Conservation (phyloP, 2,329 filamentous ascomycete species). For the Colletotrichum limetticola region DNA sequence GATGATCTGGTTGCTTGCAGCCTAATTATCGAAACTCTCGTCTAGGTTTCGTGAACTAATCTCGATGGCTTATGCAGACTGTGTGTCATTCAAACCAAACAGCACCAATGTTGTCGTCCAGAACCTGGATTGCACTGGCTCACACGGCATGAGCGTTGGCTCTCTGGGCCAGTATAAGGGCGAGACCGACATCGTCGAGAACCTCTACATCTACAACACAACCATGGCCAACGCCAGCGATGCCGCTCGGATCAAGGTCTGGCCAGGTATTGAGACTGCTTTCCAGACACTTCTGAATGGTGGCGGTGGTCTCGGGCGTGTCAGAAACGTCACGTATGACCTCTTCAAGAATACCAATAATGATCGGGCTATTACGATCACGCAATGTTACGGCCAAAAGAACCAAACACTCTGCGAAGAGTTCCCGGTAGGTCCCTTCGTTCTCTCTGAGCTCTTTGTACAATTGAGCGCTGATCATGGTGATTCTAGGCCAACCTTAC, state of each 20-base stretch:
- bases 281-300: slow-evolving; percentile 68
- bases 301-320: slow-evolving; percentile 65
- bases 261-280: slow-evolving; percentile 63
- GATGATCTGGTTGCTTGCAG: neutral
- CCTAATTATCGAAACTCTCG: neutral
- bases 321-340: slow-evolving; percentile 72
- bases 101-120: slow-evolving; percentile 76
- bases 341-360: slow-evolving; percentile 66
- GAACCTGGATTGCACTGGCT: slow-evolving; percentile 74
- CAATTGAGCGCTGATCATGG: neutral
- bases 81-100: slow-evolving; percentile 80
- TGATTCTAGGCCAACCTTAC: slow-evolving; percentile 35
- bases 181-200: slow-evolving; percentile 74
- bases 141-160: slow-evolving; percentile 79
- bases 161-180: slow-evolving; percentile 75
- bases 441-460: too few relatives aligned
- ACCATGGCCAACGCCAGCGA: slow-evolving; percentile 69
- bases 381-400: slow-evolving; percentile 66
- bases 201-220: slow-evolving; percentile 71
- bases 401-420: slow-evolving; percentile 47
- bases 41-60: neutral
- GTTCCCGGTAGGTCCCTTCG: slow-evolving; percentile 35
- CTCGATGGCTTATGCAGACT: slow-evolving; percentile 53
- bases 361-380: slow-evolving; percentile 70
- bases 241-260: slow-evolving; percentile 78